A percentile compares a stretch with the other conserved stretches of the same genome.
Conservation (phyloP, 2,329 filamentous ascomycete genomes). For the Byssothecium circinans region DNA sequence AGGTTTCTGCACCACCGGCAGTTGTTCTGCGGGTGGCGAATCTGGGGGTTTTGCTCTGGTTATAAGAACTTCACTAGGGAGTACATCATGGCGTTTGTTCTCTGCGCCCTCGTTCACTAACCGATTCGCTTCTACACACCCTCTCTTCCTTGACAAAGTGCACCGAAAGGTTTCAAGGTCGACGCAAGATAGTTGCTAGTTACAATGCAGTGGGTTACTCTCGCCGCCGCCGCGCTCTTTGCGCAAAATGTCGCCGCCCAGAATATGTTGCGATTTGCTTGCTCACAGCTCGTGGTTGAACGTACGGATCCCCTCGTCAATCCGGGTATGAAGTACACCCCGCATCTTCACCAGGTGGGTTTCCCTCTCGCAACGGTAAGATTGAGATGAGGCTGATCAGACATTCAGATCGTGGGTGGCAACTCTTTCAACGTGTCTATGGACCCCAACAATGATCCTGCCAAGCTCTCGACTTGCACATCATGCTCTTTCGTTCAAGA, state of each 20-base stretch:
- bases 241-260: slow-evolving; percentile 28
- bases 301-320: slow-evolving; percentile 39
- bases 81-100: slow-evolving; percentile 19
- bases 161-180: slow-evolving; percentile 6
- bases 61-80: slow-evolving; percentile 30
- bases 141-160: slow-evolving; percentile 7
- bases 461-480: slow-evolving; percentile 34
- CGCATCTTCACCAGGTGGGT: slow-evolving; percentile 34
- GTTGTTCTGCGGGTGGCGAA: slow-evolving; percentile 22
- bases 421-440: slow-evolving; percentile 40
- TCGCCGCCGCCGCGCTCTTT: slow-evolving; percentile 27
- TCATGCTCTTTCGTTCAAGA: slow-evolving; percentile 37
- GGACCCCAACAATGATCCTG: slow-evolving; percentile 30
- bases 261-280: slow-evolving; percentile 39
- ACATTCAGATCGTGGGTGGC: slow-evolving; percentile 30
- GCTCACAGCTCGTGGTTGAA: slow-evolving; percentile 40
- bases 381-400: background rate
- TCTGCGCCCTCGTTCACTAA: slow-evolving; percentile 17
- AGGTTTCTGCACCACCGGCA: slow-evolving; percentile 29
- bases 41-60: slow-evolving; percentile 5
- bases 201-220: slow-evolving; percentile 35
- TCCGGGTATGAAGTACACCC: slow-evolving; percentile 39
- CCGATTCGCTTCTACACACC: background rate
- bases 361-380: background rate
- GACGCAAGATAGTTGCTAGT: slow-evolving; percentile 11